Evolutionary conservation across 1,284 basidiomycete species (phyloP), one percentile per base, ranked within the genome.

Genomic region (Agroathelia rolfsii): DNA sequence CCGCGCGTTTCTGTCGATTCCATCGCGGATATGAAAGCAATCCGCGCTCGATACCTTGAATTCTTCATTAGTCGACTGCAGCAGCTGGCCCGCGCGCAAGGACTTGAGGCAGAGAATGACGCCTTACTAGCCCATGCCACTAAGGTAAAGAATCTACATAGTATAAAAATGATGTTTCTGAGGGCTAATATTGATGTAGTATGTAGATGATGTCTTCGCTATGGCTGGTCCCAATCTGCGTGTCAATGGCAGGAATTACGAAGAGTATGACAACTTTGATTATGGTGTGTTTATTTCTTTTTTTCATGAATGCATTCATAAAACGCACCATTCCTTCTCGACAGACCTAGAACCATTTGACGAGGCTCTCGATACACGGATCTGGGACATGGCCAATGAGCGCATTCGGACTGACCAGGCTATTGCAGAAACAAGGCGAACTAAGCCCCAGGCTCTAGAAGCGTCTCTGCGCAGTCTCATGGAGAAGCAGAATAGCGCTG

Each of bases 261-360:
- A 84, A 46, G 71, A 78, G 8, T 55, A 73, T 35, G 63, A 71
- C 34, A 62, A 72, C 30, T 59, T 62, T 24, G 69, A 70, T 40
- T 62, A 69, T 38, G 72, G 78, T 73, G 30, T 33, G 58, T 41
- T 12, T 13, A 15, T n/a, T n/a, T n/a, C n/a, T 19, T 16, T 15
- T 21, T 15, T 19, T 26, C 19, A 8, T 14, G 15, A 9, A 9
- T 29, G n/a, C 8, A 11, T 15, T 21, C 11, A n/a, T 22, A 36
- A 16, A 29, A 25, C 13, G 24, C 28, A 34, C 16, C 36, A 19
- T 18, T 35, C 25, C 19, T 19, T 12, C 24, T 28, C 28, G 28
- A 21, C 43, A 83, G 81, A 79, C 15, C 70, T 72, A 38, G 82
- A 87, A 46, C 67, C 73, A 4, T 89, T 87, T 48, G 84, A 89